Percentiles rank a stretch among this genome's conserved stretches.
Evolutionary conservation across 1,139 yeast species (phyloP).

Genomic region (Sugiyamaella sp.): DNA sequence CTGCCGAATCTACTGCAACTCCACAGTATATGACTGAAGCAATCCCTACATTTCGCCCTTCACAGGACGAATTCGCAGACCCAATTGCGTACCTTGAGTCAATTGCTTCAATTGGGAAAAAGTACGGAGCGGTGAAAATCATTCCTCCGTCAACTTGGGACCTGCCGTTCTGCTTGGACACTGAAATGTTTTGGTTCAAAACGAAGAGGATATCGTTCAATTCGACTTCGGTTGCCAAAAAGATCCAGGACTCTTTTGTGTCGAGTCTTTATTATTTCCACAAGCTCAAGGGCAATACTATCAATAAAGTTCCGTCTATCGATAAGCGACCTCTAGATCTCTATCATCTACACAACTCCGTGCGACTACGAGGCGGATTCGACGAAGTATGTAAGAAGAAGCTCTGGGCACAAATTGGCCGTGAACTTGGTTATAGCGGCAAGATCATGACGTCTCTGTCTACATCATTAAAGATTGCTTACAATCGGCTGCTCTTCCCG

Average conservation of each 20-base stretch:
- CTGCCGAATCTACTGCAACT: constrained; percentile 5
- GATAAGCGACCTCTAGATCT: constrained; percentile 46
- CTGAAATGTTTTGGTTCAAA: constrained; percentile 55
- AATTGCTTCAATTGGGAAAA: constrained; percentile 46
- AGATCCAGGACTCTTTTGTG: constrained; percentile 36
- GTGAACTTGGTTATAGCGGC: constrained; percentile 76
- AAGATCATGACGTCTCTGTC: constrained; percentile 71
- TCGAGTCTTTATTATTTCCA: constrained; percentile 42
- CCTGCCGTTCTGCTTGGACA: constrained; percentile 48
- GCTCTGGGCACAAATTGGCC: constrained; percentile 54
- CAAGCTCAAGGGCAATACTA: constrained; percentile 37
- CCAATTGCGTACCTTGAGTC: constrained; percentile 43
- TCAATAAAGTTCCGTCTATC: constrained; percentile 42
- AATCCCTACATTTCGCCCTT: constrained; percentile 53
- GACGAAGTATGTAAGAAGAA: constrained; percentile 46
- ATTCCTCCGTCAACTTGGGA: constrained; percentile 52
- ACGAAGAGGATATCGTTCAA: constrained; percentile 56
- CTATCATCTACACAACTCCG: constrained; percentile 42
- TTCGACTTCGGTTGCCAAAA: constrained; percentile 30
- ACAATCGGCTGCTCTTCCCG: constrained; percentile 42
- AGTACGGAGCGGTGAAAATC: constrained; percentile 74
- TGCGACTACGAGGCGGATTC: constrained; percentile 45
- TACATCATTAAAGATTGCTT: constrained; percentile 63
- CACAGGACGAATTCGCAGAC: constrained; percentile 51
- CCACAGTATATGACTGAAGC: constrained; percentile 24